Conservation (phyloP, 306 rosid genomes). For the Gillenia trifoliata region DNA sequence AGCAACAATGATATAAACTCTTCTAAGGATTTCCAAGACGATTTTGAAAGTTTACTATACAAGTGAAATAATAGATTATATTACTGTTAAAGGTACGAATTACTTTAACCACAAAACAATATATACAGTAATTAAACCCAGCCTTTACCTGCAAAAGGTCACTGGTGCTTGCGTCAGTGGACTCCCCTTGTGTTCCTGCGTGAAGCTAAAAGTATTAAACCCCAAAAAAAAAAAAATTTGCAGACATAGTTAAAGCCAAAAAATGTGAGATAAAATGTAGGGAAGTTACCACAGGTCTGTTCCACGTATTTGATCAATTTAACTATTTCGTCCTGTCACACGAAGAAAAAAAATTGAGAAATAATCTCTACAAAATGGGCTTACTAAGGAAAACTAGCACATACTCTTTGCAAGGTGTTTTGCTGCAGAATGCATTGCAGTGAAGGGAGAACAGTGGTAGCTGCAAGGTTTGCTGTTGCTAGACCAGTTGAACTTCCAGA, state of each 20-base stretch:
- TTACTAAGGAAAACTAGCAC: conserved; percentile 7
- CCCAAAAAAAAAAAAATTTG: conserved; percentile 25
- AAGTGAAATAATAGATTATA: no score
- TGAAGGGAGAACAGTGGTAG: conserved; percentile 54
- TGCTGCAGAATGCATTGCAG: conserved; percentile 79
- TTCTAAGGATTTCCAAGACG: no score
- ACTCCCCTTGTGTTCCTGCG: conserved; percentile 65
- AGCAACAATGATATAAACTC: no score
- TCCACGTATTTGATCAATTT: conserved; percentile 81
- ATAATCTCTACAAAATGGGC: not conserved
- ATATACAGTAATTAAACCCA: not conserved
- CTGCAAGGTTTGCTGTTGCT: conserved; percentile 35
- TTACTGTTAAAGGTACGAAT: no score
- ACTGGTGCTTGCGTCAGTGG: conserved; percentile 42
- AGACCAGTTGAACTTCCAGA: conserved; percentile 56
- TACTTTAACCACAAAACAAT: not conserved
- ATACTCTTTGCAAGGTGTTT: conserved; percentile 76
- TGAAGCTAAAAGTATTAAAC: conserved; percentile 28
- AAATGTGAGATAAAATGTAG: conserved; percentile 1
- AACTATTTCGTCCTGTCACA: conserved; percentile 74
- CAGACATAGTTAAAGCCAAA: conserved; percentile 3
- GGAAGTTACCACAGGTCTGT: conserved; percentile 67
- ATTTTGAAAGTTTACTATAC: no score
- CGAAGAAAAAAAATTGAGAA: conserved; percentile 13
- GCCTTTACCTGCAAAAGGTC: conserved; percentile 68